A percentile compares a stretch with the other conserved stretches of the same genome.
These are phyloP conservation scores for Geosmithia morbida DNA, from an alignment of 2,329 filamentous ascomycete genomes.

Conservation along the genomic window DNA sequence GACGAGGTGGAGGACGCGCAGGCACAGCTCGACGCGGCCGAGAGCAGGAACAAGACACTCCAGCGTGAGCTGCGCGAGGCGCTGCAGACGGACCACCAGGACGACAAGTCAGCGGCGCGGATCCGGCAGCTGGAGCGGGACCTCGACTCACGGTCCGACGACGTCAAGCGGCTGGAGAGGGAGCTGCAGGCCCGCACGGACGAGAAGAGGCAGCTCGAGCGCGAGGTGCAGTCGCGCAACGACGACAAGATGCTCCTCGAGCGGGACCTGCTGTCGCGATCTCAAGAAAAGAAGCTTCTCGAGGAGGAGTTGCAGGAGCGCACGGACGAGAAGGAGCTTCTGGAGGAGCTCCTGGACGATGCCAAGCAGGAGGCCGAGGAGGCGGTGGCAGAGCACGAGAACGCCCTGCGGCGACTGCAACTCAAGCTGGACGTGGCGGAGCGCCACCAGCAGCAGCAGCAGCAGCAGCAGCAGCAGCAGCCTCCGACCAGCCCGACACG, in stretches of 20 bases:
- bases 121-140: slow-evolving; percentile 23
- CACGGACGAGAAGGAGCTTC: slow-evolving; percentile 51
- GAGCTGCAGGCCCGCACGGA: slow-evolving; percentile 45
- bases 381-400: slow-evolving; percentile 21
- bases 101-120: background rate
- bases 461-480: slow-evolving; percentile 6
- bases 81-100: background rate
- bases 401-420: slow-evolving; percentile 9
- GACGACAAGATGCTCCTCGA: slow-evolving; percentile 7
- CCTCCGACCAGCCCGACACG: slow-evolving; percentile 7
- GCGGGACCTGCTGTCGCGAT: slow-evolving; percentile 11
- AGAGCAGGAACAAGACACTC: background rate
- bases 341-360: slow-evolving; percentile 44
- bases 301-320: slow-evolving; percentile 45
- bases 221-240: background rate
- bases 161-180: slow-evolving; percentile 32
- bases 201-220: slow-evolving; percentile 35
- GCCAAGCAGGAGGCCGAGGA: slow-evolving; percentile 37
- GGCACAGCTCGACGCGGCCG: slow-evolving; percentile 37
- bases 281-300: slow-evolving; percentile 24
- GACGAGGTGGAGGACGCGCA: slow-evolving; percentile 39
- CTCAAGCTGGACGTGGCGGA: slow-evolving; percentile 36
- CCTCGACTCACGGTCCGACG: slow-evolving; percentile 14
- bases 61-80: background rate
- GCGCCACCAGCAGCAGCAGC: slow-evolving; percentile 21